Evolutionary conservation across 2,329 filamentous ascomycete species (phyloP).

Genomic region (Triangularia setosa): DNA sequence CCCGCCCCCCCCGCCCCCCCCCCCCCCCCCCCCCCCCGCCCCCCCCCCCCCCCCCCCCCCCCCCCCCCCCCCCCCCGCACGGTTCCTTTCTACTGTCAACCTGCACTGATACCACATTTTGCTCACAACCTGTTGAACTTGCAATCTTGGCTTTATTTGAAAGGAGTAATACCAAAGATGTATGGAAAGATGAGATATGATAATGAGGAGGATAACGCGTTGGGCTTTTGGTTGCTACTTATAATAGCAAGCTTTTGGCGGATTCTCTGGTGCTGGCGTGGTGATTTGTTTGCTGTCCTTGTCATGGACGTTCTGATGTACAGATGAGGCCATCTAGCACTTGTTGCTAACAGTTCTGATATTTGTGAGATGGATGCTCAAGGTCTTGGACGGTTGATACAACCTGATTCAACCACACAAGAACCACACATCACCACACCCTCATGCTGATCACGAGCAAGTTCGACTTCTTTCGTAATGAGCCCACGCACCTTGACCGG

Average conservation of each 20-base stretch:
- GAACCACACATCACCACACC: background rate
- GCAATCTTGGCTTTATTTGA: background rate
- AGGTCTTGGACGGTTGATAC: background rate
- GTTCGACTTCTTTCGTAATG: too few relatives aligned
- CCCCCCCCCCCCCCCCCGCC: too few relatives aligned
- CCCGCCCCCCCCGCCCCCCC: too few relatives aligned
- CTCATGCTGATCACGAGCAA: background rate
- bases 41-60: too few relatives aligned
- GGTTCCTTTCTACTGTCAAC: background rate
- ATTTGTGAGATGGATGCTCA: too few relatives aligned
- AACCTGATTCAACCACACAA: background rate
- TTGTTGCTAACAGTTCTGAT: too few relatives aligned
- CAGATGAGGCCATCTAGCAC: background rate
- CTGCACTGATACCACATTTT: slow-evolving; percentile 18
- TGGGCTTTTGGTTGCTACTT: background rate
- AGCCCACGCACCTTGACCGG: background rate
- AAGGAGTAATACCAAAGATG: background rate
- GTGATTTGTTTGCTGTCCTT: background rate
- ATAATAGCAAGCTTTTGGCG: background rate
- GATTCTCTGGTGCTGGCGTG: background rate
- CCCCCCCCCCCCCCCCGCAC: too few relatives aligned
- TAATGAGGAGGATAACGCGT: background rate
- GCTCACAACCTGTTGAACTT: background rate
- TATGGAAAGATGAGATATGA: background rate
- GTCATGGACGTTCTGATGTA: background rate